Evolutionary conservation across 805 yeast genomes (phyloP), one percentile per base, ranked within the genome.

Genomic region (Starmerella khaoyaiensis): DNA sequence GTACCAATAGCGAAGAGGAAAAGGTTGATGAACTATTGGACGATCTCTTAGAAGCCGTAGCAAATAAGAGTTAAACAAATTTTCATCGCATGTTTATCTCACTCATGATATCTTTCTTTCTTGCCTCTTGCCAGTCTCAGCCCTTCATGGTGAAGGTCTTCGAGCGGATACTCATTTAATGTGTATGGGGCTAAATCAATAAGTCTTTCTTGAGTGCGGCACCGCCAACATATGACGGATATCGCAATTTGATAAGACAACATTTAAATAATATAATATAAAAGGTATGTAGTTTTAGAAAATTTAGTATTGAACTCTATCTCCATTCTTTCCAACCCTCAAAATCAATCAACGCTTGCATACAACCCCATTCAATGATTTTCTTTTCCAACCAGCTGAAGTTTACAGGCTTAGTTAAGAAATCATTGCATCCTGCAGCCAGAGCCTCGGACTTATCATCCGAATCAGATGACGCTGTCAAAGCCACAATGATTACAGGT

Each of bases 361-460:
- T 87, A 58, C 97, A 87, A 0, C 98, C 97, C 97, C 97, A 90
- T 58, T 87, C 96, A 27, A 54, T 49, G 26, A 90, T 80, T 59
- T 90, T 90, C 53, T 81, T 82, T 51, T 84, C 81, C 32, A 90
- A 64, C 99, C 99, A 90, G 33, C 74, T 81, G 48, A 87, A 64
- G 50, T 84, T 87, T 7, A 90, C 97, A 0, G 99, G 99, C 49
- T 90, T 90, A 8, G 96, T 90, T 48, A 90, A 61, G 61, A 79
- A 90, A 58, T 90, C 99, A 53, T 90, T 90, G 60, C 99, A 90
- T 32, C 99, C 99, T 3, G 97, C 95, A 21, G 93, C 79, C 38
- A 90, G 64, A 0, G 98, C 98, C 51, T 82, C 81, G 44, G 82
- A 76, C 55, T 80, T 76, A 59, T 86, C 97, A 21, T 76, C 76